These are phyloP conservation scores for Jatropha curcas DNA, from an alignment of 345 rosid genomes.

Conservation along the genomic window DNA sequence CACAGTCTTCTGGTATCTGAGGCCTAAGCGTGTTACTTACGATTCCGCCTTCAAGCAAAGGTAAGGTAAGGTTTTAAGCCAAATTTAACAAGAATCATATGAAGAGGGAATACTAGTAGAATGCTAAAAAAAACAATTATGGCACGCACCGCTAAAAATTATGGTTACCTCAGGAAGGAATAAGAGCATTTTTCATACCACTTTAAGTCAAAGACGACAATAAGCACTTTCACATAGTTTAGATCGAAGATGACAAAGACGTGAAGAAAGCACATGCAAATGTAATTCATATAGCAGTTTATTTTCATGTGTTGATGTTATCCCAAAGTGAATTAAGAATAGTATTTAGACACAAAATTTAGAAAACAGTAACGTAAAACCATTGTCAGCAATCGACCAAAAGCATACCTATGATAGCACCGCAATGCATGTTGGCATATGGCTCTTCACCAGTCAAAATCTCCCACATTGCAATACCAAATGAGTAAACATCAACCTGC, in stretches of 20 bases:
- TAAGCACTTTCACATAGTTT: not conserved
- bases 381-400: not conserved
- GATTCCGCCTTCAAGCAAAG: conserved; percentile 67
- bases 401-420: conserved; percentile 82
- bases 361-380: not conserved
- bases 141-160: too few relatives aligned
- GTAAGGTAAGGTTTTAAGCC: not conserved
- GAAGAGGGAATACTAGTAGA: too few relatives aligned
- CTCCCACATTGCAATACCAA: conserved; percentile 91
- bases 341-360: not conserved
- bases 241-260: too few relatives aligned
- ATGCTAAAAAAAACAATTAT: too few relatives aligned
- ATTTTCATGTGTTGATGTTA: not conserved
- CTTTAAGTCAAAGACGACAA: too few relatives aligned
- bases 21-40: conserved; percentile 82
- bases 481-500: conserved; percentile 94
- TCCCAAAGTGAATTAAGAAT: not conserved
- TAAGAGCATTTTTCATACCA: too few relatives aligned
- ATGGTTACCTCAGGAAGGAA: not conserved
- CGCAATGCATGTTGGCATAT: conserved; percentile 87
- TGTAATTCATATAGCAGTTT: not conserved
- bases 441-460: conserved; percentile 83
- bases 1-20: conserved; percentile 63
- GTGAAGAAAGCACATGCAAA: too few relatives aligned
- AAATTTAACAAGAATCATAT: not conserved